Evolutionary conservation across 139 green algal species (phyloP), one percentile per base, ranked within the genome.

Genomic region (Chlorella ohadii): DNA sequence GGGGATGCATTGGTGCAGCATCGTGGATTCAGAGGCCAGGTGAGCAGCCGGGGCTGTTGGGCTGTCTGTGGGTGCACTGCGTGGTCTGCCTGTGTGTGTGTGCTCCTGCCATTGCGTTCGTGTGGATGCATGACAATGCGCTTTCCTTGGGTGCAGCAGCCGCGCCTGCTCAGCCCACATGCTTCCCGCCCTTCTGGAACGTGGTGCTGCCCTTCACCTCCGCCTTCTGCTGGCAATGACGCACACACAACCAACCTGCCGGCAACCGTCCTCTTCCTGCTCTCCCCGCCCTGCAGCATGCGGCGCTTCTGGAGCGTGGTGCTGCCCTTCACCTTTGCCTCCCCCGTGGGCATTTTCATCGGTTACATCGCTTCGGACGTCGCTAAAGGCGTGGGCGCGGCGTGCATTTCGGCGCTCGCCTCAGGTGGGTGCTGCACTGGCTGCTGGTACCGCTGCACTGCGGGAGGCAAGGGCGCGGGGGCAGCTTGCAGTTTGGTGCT

Each of bases 241-340:
- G n/a, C n/a, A n/a, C n/a, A n/a, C n/a, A n/a, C n/a, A n/a, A n/a
- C n/a, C n/a, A n/a, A n/a, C n/a, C n/a, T n/a, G n/a, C n/a, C n/a
- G n/a, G n/a, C n/a, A n/a, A n/a, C n/a, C n/a, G n/a, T n/a, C n/a
- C n/a, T n/a, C n/a, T n/a, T n/a, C n/a, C n/a, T n/a, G n/a, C n/a
- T n/a, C n/a, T n/a, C n/a, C n/a, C 55, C 51, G 3, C 13, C 17
- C 3, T 74, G 66, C 66, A 83, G 78, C 75, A 79, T 84, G 67
- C 28, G 39, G 23, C 76, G 89, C 61, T 97, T 95, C 68, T 97
- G 93, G 94, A 89, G 80, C 11, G 92, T 96, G 3, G 85, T 92
- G 4, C 72, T 79, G 28, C 70, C 88, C 39, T 97, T 96, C 87
- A 90, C 94, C 6, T n/a, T 89, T 23, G 93, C 94, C 38, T 94